Evolutionary conservation across 768 basidiomycete genomes (phyloP).

Genomic region (Rhodotorula toruloides): DNA sequence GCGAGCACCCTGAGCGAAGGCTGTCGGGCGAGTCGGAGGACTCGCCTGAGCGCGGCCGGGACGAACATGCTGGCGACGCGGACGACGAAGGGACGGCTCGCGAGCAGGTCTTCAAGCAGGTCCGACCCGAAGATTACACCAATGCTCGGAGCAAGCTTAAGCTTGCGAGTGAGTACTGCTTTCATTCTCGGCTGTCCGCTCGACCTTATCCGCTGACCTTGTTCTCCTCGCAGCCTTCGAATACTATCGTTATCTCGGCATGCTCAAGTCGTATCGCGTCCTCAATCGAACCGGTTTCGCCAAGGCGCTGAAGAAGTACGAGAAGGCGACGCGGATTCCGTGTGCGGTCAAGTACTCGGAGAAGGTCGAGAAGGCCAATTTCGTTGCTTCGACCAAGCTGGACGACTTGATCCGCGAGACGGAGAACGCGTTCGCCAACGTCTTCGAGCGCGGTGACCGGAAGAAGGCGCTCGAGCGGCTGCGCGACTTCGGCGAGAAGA

Average conservation of each 20-base stretch:
- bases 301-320: constrained; percentile 40
- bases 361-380: constrained; percentile 64
- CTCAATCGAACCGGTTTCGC: constrained; percentile 72
- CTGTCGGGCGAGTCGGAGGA: not conserved
- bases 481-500: constrained; percentile 50
- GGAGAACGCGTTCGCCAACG: constrained; percentile 68
- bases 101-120: constrained; percentile 29
- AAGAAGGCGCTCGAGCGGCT: constrained; percentile 67
- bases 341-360: constrained; percentile 70
- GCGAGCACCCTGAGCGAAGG: not conserved
- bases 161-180: constrained; percentile 53
- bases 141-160: constrained; percentile 79
- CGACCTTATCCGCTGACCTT: not conserved
- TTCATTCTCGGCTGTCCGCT: constrained; percentile 46
- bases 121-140: constrained; percentile 71
- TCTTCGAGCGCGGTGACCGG: constrained; percentile 70
- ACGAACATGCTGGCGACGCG: not conserved
- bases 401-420: constrained; percentile 65
- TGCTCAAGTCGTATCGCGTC: constrained; percentile 83
- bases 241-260: constrained; percentile 76
- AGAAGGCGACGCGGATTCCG: constrained; percentile 48
- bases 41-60: too few species aligned
- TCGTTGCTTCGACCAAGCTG: constrained; percentile 61
- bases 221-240: constrained; percentile 13
- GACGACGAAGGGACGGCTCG: not conserved